Conservation (phyloP, 192 early-diverging fungal genomes). For the Phlyctochytrium bullatum region DNA sequence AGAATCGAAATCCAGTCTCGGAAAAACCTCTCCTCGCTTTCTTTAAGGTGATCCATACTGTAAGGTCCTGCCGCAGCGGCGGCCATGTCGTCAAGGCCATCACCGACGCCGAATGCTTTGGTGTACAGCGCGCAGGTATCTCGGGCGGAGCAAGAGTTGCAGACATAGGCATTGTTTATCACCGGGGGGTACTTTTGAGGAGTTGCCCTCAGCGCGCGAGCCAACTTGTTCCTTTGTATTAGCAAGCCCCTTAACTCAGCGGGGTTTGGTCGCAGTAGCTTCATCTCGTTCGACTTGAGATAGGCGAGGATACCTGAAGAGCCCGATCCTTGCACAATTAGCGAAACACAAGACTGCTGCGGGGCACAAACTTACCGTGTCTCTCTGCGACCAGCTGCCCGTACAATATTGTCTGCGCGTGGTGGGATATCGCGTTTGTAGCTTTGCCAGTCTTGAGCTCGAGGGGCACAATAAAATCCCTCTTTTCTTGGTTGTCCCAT, state of each 20-base stretch:
- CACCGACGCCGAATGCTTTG: slow-evolving; percentile 70
- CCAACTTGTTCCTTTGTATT: slow-evolving; percentile 73
- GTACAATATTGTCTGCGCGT: slow-evolving; percentile 84
- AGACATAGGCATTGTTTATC: slow-evolving; percentile 58
- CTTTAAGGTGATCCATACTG: slow-evolving; percentile 63
- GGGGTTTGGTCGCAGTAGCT: slow-evolving; percentile 54
- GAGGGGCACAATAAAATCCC: background rate
- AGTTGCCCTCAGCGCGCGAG: slow-evolving; percentile 42
- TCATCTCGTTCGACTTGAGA: slow-evolving; percentile 63
- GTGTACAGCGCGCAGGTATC: slow-evolving; percentile 73
- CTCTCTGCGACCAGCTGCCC: slow-evolving; percentile 80
- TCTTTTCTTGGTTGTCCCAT: slow-evolving; percentile 13
- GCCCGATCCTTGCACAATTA: too few relatives aligned
- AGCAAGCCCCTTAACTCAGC: slow-evolving; percentile 74
- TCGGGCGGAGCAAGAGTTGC: slow-evolving; percentile 64
- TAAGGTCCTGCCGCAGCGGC: slow-evolving; percentile 61
- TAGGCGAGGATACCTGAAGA: slow-evolving; percentile 81
- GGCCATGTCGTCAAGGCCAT: slow-evolving; percentile 60
- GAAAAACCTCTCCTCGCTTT: slow-evolving; percentile 74
- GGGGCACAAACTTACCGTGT: slow-evolving; percentile 70
- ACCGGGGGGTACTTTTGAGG: slow-evolving; percentile 63
- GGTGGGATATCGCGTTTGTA: slow-evolving; percentile 59
- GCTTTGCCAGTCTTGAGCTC: slow-evolving; percentile 59
- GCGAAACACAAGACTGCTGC: too few relatives aligned
- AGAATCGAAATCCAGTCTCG: slow-evolving; percentile 72